Evolutionary conservation across 768 basidiomycete genomes (phyloP).

Genomic region (Lyophyllum decastes): DNA sequence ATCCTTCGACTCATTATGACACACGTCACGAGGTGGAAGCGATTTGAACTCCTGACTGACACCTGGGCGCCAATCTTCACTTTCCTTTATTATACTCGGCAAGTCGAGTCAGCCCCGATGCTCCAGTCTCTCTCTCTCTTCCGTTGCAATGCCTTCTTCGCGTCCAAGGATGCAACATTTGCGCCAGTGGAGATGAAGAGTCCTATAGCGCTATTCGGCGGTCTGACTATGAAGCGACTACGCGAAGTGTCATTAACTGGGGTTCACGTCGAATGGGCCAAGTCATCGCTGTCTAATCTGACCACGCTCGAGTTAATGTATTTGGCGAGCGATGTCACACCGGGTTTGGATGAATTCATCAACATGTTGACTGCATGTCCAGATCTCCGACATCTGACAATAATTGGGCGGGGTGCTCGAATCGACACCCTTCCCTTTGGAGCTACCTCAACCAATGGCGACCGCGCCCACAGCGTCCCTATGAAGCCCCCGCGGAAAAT

Average conservation of each 20-base stretch:
- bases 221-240: slow-evolving; percentile 31
- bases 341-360: slow-evolving; percentile 46
- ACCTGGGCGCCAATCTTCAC: slow-evolving; percentile 61
- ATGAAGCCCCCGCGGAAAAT: slow-evolving; percentile 17
- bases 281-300: slow-evolving; percentile 41
- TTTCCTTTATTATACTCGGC: slow-evolving; percentile 44
- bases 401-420: slow-evolving; percentile 57
- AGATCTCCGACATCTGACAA: slow-evolving; percentile 40
- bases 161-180: slow-evolving; percentile 43
- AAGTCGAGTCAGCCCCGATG: slow-evolving; percentile 32
- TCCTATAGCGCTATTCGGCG: slow-evolving; percentile 50
- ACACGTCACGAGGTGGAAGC: slow-evolving; percentile 47
- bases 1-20: slow-evolving; percentile 46
- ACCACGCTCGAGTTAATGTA: slow-evolving; percentile 54
- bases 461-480: not conserved
- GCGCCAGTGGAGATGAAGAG: slow-evolving; percentile 37
- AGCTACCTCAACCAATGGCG: not conserved
- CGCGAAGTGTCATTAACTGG: slow-evolving; percentile 49
- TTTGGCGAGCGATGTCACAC: slow-evolving; percentile 58
- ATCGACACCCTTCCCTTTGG: slow-evolving; percentile 14
- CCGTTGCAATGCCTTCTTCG: slow-evolving; percentile 62
- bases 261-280: slow-evolving; percentile 58
- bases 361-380: slow-evolving; percentile 43
- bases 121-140: slow-evolving; percentile 46
- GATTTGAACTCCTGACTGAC: slow-evolving; percentile 53